Base-by-base conservation (phyloP, 345 rosid species). In the Citrus glauca region DNA sequence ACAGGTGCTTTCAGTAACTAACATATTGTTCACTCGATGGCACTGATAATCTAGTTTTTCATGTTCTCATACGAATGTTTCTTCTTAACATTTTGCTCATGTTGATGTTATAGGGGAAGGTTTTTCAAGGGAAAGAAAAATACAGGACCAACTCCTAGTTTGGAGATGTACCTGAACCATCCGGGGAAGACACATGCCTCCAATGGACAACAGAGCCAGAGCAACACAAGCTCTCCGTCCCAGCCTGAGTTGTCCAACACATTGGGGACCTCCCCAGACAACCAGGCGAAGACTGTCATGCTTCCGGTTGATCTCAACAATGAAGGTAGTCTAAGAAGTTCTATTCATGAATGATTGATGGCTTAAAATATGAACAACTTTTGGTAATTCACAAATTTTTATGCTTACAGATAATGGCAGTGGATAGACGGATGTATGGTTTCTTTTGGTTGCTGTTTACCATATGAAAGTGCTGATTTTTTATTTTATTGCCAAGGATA, bases 251-350 rank as follows among this genome's bases (percentile, higher is more conserved):
- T 83, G 27, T 80, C 79, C 13, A 84, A 76, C 17, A 50, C 76
- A 27, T 19, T 76, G 25, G 61, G 77, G 69, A 79, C 82, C 79
- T 86, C 86, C 64, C 63, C 86, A 79, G 87, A 87, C 72, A 82
- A 87, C 68, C 90, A 77, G 77, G 71, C 75, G 30, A 88, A 81
- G 74, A 77, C 84, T 56, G 79, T 78, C 72, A 76, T 76, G 82
- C 80, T 88, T 69, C 79, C 89, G 62, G 89, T 90, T 76, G 92
- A 91, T 87, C 88, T 90, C 40, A 89, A 89, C 73, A 81, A 80
- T 74, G 86, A 86, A 86, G 94, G 94, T 89, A 83, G 38, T 61
- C 70, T 20, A 9, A 2, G 50, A 40, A 66, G 64, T 24, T 35
- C 55, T 66, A 42, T 79, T 33, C 69, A 9, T 37, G 42, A 38